Evolutionary conservation across 164 flowering plant genomes (phyloP).

Genomic region (Macadamia tetraphylla): DNA sequence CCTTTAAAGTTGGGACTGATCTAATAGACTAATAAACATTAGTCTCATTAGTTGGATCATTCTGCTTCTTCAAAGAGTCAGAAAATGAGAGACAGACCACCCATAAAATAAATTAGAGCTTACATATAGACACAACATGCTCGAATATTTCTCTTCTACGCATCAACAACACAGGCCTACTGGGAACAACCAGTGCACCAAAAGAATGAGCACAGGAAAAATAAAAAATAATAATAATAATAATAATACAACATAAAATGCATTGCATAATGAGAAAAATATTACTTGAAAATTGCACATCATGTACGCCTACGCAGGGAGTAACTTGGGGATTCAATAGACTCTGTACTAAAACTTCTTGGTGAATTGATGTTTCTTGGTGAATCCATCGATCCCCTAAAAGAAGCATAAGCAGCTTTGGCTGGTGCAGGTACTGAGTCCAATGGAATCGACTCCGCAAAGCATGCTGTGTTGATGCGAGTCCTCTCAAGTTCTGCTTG

Average conservation of each 20-base stretch:
- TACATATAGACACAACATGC: not conserved
- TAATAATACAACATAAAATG: constrained; percentile 15
- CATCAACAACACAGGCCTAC: not conserved
- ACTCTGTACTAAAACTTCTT: constrained; percentile 31
- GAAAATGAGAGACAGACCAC: too few relatives aligned
- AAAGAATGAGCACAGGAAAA: not conserved
- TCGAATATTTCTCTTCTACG: not conserved
- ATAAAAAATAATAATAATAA: not conserved
- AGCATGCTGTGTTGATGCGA: constrained; percentile 87
- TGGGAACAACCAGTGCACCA: not conserved
- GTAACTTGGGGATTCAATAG: constrained; percentile 52
- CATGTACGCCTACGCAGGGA: constrained; percentile 64
- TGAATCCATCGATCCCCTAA: constrained; percentile 59
- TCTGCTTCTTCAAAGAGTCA: too few relatives aligned
- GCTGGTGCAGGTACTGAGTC: constrained; percentile 73
- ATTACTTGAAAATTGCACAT: constrained; percentile 2
- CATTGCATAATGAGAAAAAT: not conserved
- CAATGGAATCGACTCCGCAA: constrained; percentile 62
- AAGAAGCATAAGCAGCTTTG: constrained; percentile 58
- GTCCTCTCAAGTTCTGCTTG: constrained; percentile 88
- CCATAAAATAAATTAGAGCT: not conserved
- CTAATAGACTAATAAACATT: too few relatives aligned
- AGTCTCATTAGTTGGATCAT: too few relatives aligned
- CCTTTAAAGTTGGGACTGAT: too few relatives aligned
- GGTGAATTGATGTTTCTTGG: constrained; percentile 47